Evolutionary conservation across 2,329 filamentous ascomycete genomes (phyloP), one percentile per base, ranked within the genome.

Genomic region (Fusarium sp.): DNA sequence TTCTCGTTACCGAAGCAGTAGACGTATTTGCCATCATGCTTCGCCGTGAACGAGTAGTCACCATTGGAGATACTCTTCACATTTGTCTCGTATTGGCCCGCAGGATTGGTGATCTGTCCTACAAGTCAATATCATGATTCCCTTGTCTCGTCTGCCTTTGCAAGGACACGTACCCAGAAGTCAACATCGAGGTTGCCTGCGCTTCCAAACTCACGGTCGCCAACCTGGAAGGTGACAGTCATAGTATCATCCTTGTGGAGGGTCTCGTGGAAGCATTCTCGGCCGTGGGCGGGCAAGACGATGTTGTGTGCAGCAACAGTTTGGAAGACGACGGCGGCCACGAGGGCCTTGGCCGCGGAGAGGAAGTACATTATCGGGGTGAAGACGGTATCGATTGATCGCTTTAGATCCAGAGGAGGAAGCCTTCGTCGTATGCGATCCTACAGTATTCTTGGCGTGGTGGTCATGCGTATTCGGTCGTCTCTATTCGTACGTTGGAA

Each of bases 1-100:
- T 95, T 90, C 82, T 98, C 94, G 79, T 99, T 99, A 79, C 95
- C 96, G 81, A 99, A 99, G 87, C 95, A 99, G 87, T 99, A 99
- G 54, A 86, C 82, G 81, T 91, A 97, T 79, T 91, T 93, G 66
- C 95, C 95, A 76, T 99, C 93, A 73, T 88, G 80, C 70, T 84
- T 82, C 47, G 95, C 93, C 35, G 88, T 90, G 79, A 99, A 98
- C 55, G 91, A 91, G 81, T 96, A 92, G 78, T 98, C 94, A 74
- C 95, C 95, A 70, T 91, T 93, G 62, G 93, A 93, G 57, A 95
- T 85, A 57, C 86, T 83, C 77, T 89, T 90, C 74, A 96, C 87
- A 78, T 92, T 89, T 72, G 91, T 84, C 75, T 95, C 88, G 80
- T 92, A 90, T 73, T 85, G 84, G 72, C 87, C 87, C 48, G 79